Base-by-base conservation (phyloP, 345 rosid species). In the Isatis tinctoria region DNA sequence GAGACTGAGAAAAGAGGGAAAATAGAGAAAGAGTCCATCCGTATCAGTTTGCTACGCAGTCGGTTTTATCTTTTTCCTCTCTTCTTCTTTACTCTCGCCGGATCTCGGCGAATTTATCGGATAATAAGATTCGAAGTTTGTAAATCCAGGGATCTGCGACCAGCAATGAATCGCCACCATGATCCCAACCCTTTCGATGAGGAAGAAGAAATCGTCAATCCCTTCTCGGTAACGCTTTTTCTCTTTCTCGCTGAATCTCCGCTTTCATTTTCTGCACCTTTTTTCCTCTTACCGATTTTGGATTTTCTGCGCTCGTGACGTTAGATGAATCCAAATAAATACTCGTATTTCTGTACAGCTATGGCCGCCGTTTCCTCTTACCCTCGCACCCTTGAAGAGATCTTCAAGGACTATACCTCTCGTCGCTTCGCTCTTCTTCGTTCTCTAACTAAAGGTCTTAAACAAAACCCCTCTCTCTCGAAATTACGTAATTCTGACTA, bases 141-240 rank as follows among this genome's bases (percentile, higher is more conserved):
- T 12, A 17, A 64, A 64, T 75, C 82, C n/a, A 62, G 87, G 87
- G 80, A 85, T 85, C 88, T 78, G 3, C 13, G 72, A 76, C 53
- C 2, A 22, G 56, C 45, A 6, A 94, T 91, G 98, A 87, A 88
- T 81, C 97, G 95, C 60, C 88, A 82, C 85, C 81, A 78, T 72
- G 98, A 94, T 67, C 97, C 97, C 40, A 94, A 91, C 54, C 97
- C 98, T 10, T 90, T 94, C 76, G 97, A 94, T 35, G 98, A 94
- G 67, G 81, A 78, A 14, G 81, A 78, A 68, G 80, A 93, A 67
- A 87, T 84, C 77, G 92, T 91, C 85, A 91, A 94, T 91, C 98
- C 97, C 3, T 94, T 94, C 75, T 94, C 98, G 83, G 98, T 94
- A 48, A 8, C 37, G 6, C 65, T 3, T 49, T 52, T 28, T 60